phyloP scores from a whole-genome alignment of 306 rosid genomes.

The Pyrus communis region DNA sequence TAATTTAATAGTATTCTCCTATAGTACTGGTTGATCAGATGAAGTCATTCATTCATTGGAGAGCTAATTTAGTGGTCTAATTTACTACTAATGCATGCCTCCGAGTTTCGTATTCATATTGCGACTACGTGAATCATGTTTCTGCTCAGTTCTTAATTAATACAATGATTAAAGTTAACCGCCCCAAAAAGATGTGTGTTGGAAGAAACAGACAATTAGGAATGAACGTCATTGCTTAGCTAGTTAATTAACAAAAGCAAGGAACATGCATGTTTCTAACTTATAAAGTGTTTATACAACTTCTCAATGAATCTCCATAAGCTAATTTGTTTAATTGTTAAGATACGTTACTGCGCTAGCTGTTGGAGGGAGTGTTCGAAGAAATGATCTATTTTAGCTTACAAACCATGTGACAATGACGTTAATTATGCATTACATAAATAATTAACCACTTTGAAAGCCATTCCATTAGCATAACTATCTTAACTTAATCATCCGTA shows the following conservation, averaged over 20 bases:
- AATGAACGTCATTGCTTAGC: constrained; percentile 13
- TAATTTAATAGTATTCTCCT: too few relatives aligned
- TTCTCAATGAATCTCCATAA: neutral
- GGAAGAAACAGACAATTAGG: neutral
- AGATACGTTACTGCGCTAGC: neutral
- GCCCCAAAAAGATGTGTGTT: neutral
- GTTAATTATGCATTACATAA: neutral
- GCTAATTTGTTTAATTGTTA: neutral
- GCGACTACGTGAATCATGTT: neutral
- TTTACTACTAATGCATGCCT: too few relatives aligned
- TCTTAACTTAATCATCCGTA: neutral
- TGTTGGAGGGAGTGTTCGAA: neutral
- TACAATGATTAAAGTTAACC: neutral
- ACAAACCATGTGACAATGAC: neutral
- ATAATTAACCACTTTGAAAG: neutral
- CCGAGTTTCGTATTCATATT: neutral
- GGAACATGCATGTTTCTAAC: neutral
- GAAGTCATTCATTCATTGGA: too few relatives aligned
- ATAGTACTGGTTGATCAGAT: too few relatives aligned
- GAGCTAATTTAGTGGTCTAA: too few relatives aligned
- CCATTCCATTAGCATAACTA: neutral
- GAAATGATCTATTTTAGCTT: neutral
- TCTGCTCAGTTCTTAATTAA: neutral
- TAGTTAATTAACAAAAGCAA: neutral
- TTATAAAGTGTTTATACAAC: neutral